These are phyloP conservation scores for Ramularia collo-cygni DNA, from an alignment of 2,329 filamentous ascomycete genomes.

Conservation along the genomic window DNA sequence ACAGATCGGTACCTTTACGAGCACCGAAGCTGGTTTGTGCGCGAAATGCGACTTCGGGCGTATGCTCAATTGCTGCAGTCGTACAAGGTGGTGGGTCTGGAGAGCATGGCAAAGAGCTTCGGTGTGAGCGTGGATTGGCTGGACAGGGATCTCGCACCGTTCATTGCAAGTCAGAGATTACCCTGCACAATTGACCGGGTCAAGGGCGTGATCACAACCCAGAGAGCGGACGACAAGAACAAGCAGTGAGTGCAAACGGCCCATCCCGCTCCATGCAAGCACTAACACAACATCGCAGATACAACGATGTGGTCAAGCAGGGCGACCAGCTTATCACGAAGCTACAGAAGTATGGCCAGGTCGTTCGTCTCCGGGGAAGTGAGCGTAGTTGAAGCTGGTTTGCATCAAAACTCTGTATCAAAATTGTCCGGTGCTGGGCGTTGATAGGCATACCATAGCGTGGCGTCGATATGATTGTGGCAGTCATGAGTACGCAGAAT, in stretches of 20 bases:
- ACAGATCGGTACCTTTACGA: conserved; percentile 94
- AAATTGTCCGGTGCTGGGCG: no score
- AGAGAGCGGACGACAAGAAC: conserved; percentile 97
- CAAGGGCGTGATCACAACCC: conserved; percentile 94
- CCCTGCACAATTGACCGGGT: conserved; percentile 97
- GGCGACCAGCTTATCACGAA: conserved; percentile 98
- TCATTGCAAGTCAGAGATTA: conserved; percentile 90
- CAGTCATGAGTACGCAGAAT: no score
- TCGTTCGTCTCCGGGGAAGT: conserved; percentile 86
- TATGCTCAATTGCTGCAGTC: conserved; percentile 97
- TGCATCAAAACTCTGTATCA: no score
- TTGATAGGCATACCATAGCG: no score
- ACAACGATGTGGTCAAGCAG: conserved; percentile 94
- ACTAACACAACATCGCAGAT: conserved; percentile 35
- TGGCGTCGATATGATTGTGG: no score
- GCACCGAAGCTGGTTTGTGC: conserved; percentile 94
- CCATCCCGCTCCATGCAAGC: not conserved
- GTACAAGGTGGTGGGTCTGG: conserved; percentile 92
- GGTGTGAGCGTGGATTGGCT: conserved; percentile 94
- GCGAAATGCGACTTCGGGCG: conserved; percentile 92
- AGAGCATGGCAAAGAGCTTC: conserved; percentile 96
- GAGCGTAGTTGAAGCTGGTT: conserved; percentile 65
- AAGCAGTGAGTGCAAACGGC: conserved; percentile 58
- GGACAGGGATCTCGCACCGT: conserved; percentile 90
- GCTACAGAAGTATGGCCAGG: conserved; percentile 97